Evolutionary conservation across 306 rosid species (phyloP).

Genomic region (Rubus parviflorus): DNA sequence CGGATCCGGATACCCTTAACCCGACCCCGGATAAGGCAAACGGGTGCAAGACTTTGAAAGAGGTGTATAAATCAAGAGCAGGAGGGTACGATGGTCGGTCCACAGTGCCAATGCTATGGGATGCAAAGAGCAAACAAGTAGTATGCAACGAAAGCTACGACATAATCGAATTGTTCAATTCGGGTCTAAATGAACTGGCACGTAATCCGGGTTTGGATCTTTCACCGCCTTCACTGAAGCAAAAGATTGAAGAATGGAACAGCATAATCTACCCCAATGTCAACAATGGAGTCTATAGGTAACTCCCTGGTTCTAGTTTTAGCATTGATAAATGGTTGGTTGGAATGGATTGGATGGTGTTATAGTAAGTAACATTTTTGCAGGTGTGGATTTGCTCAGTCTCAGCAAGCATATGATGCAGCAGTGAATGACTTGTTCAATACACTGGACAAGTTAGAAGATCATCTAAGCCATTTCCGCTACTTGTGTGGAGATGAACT

Average conservation of each 20-base stretch:
- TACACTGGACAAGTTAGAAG: constrained; percentile 58
- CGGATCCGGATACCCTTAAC: constrained; percentile 19
- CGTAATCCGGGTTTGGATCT: constrained; percentile 63
- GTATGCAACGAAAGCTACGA: constrained; percentile 86
- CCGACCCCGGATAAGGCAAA: constrained; percentile 64
- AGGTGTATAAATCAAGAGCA: constrained; percentile 56
- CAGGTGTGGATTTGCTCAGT: constrained; percentile 96
- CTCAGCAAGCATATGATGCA: constrained; percentile 74
- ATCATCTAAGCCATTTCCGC: constrained; percentile 52
- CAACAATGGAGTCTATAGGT: constrained; percentile 92
- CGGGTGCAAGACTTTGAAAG: constrained; percentile 56
- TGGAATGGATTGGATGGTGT: too few species aligned
- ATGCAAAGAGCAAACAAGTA: constrained; percentile 44
- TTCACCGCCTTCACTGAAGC: constrained; percentile 58
- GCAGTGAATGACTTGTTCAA: constrained; percentile 65
- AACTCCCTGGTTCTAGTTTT: background rate
- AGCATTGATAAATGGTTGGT: background rate
- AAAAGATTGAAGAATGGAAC: constrained; percentile 74
- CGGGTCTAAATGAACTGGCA: constrained; percentile 63
- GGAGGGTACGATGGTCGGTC: constrained; percentile 79
- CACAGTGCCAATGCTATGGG: constrained; percentile 88
- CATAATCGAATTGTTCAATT: constrained; percentile 64
- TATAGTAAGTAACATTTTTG: background rate
- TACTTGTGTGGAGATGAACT: constrained; percentile 61
- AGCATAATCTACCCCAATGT: constrained; percentile 70